Evolutionary conservation across 805 yeast genomes (phyloP).

Genomic region (Starmerella riodocensis): DNA sequence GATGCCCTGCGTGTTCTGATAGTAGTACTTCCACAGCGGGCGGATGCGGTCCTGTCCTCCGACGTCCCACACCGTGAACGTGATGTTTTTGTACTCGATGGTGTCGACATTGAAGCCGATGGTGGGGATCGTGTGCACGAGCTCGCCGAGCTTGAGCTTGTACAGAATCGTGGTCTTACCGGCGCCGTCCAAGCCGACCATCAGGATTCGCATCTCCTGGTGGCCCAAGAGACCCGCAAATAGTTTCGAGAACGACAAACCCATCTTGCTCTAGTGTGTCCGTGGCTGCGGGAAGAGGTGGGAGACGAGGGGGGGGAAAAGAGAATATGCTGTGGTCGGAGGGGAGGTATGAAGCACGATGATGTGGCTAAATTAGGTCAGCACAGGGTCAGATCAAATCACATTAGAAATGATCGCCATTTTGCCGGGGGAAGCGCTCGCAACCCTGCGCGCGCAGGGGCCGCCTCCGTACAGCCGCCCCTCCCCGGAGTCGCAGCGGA

Average conservation of each 20-base stretch:
- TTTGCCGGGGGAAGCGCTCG: too few relatives aligned
- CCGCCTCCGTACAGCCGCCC: too few relatives aligned
- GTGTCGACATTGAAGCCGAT: slow-evolving; percentile 97
- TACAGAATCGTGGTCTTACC: slow-evolving; percentile 95
- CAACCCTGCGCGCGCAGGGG: too few relatives aligned
- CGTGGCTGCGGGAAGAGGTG: slow-evolving; percentile 9
- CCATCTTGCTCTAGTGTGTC: slow-evolving; percentile 39
- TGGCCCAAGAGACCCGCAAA: slow-evolving; percentile 92
- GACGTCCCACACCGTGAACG: slow-evolving; percentile 97
- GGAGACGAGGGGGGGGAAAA: slow-evolving; percentile 8
- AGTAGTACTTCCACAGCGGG: slow-evolving; percentile 98
- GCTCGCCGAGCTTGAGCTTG: slow-evolving; percentile 89
- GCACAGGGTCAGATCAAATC: too few relatives aligned
- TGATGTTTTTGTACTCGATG: slow-evolving; percentile 91
- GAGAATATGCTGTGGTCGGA: slow-evolving; percentile 8
- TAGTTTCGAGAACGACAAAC: slow-evolving; percentile 86
- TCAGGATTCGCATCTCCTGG: slow-evolving; percentile 94
- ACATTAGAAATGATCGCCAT: too few relatives aligned
- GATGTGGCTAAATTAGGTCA: slow-evolving; percentile 17
- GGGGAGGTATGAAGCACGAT: slow-evolving; percentile 8
- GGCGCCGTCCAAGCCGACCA: slow-evolving; percentile 97
- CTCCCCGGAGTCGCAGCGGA: too few relatives aligned
- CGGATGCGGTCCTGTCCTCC: slow-evolving; percentile 99
- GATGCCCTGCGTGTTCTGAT: slow-evolving; percentile 97
- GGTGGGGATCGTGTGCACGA: slow-evolving; percentile 91